Base-by-base conservation (phyloP, 371 early-diverging fungal genomes). In the Zychaea mexicana region DNA sequence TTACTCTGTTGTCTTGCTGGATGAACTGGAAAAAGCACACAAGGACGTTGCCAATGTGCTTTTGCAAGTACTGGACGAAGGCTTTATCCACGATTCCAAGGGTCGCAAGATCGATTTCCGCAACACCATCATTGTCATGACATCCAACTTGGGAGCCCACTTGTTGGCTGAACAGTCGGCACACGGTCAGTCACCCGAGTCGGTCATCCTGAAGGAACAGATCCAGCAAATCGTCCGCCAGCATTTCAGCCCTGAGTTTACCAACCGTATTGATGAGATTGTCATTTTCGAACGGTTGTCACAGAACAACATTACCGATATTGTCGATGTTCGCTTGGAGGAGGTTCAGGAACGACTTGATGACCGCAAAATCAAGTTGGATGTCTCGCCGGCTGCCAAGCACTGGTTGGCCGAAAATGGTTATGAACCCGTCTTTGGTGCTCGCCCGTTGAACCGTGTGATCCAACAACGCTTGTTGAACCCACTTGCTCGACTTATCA, bases 21-120 rank as follows among this genome's bases (percentile, higher is more conserved):
- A 98, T 74, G 98, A 98, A 77, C 82, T 98, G 57, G 97, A 98
- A 69, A 92, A 96, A 73, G 96, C 96, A 22, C 94, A 96, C 63
- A 83, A 84, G 58, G 92, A 89, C 61, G 92, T 94, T 9, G 78
- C 88, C 59, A 92, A 93, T 68, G 65, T 94, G 24, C 78, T 94
- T 26, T 77, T 94, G 36, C 94, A 94, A 70, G 88, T 98, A 0
- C 84, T 98, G 2, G 98, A 98, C 70, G 96, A 98, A 67, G 97
- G 98, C 21, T 86, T 90, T 42, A 74, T 96, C 57, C 94, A 94
- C 31, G 96, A 96, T 73, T 85, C 91, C 47, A 91, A 94, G 67
- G 94, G 96, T 17, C 81, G 90, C 32, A 86, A 79, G 36, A 86
- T 96, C 36, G 93, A 96, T 75, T 98, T 96, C 77, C 87, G 91